Base-by-base conservation (phyloP, 2,329 filamentous ascomycete genomes). In the Colletotrichum melonis region DNA sequence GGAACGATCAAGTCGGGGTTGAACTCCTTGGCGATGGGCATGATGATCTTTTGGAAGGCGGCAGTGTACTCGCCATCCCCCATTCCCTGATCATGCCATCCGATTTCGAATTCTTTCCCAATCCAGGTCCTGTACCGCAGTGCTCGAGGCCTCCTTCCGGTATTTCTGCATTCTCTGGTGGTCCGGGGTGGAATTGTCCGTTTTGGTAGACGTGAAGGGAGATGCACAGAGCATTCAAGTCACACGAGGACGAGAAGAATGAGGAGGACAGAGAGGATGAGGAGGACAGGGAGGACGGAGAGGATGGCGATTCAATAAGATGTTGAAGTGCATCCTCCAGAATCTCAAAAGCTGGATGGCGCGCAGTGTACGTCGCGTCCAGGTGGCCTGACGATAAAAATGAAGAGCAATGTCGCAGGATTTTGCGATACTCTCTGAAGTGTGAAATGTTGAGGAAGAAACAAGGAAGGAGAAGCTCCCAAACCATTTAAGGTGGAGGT, bases 11-110 rank as follows among this genome's bases (percentile, higher is more conserved):
- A 86, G 80, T 99, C 97, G 0, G 97, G 97, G 78, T 97, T 88
- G 80, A 98, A 99, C 78, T 99, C 96, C 56, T 92, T 91, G 1
- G 95, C 95, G 72, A 98, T 97, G 0, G 97, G 97, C 95, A 99
- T 98, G 57, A 99, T 92, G 46, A 98, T 92, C 80, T 95, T 92
- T 78, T 99, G 95, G 78, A 99, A 99, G 1, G 97, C 97, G 62
- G 95, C 96, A 84, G 99, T 91, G 82, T 99, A 99, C 81, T 99
- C 97, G 5, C 94, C 95, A 81, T 99, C 97, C 1, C 95, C 95
- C 95, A 99, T 98, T 0, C 92, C 91, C 76, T 92, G 91, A 58
- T 89, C 87, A 69, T 90, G 87, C 91, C 91, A 92, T 35, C 88
- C 89, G 57, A 92, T 92, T 77, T 92, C 92, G 81, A 92, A 79